Percentiles rank a stretch among this genome's conserved stretches.
These are phyloP conservation scores for Cladosporium sp. DNA, from an alignment of 2,329 filamentous ascomycete species.

Conservation along the genomic window DNA sequence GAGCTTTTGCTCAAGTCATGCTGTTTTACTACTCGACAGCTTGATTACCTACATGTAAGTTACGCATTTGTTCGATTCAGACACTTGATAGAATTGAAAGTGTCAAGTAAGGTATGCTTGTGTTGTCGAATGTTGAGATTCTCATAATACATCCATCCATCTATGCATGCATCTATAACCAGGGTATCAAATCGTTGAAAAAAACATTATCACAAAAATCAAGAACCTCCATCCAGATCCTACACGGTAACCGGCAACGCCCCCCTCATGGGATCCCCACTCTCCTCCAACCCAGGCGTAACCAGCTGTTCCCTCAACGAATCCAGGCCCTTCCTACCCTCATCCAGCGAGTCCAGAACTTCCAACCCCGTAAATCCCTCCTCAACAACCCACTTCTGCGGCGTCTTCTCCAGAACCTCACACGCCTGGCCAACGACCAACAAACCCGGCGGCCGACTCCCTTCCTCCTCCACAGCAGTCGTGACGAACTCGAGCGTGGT, in stretches of 20 bases:
- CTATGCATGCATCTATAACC: too few species aligned
- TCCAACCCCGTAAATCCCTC: constrained; percentile 79
- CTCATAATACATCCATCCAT: too few species aligned
- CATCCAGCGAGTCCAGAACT: constrained; percentile 34
- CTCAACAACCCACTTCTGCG: constrained; percentile 74
- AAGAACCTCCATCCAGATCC: too few species aligned
- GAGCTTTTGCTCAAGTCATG: too few species aligned
- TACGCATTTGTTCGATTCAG: too few species aligned
- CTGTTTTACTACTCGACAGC: too few species aligned
- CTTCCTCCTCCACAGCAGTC: constrained; percentile 80
- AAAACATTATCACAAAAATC: too few species aligned
- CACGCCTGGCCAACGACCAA: constrained; percentile 82
- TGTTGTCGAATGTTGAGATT: too few species aligned
- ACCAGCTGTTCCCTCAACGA: constrained; percentile 26
- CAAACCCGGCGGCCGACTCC: constrained; percentile 81
- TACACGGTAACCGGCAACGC: not conserved
- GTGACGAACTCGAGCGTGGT: constrained; percentile 77
- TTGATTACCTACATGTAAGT: too few species aligned
- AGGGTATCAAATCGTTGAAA: too few species aligned
- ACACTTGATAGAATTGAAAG: too few species aligned
- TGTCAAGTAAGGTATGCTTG: too few species aligned
- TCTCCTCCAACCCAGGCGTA: constrained; percentile 23
- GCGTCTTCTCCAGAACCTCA: constrained; percentile 63
- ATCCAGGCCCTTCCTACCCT: constrained; percentile 26
- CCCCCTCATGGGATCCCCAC: constrained; percentile 10